A percentile compares a stretch with the other conserved stretches of the same genome.
These are phyloP conservation scores for Paramyrothecium roridum DNA, from an alignment of 2,329 filamentous ascomycete species.

Conservation along the genomic window DNA sequence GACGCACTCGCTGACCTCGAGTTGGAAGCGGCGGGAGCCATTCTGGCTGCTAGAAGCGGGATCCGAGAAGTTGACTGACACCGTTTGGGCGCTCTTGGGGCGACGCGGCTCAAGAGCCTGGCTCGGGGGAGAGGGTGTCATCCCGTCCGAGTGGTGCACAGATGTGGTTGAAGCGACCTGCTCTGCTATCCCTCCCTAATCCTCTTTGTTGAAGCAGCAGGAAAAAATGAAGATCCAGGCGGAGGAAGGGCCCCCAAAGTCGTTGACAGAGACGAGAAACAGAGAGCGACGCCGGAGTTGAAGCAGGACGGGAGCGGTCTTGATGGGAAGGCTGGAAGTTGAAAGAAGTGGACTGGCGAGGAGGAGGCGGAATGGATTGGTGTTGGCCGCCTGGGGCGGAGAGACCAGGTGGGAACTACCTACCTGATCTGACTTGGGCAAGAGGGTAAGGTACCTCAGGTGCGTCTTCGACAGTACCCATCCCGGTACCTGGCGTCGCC, in stretches of 20 bases:
- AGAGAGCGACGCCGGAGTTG: background rate
- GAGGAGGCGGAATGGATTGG: background rate
- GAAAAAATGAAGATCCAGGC: background rate
- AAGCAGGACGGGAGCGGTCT: background rate
- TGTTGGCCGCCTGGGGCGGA: background rate
- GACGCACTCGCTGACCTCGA: constrained; percentile 62
- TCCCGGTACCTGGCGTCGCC: background rate
- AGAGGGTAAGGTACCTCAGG: background rate
- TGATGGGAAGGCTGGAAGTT: background rate
- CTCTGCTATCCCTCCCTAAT: background rate
- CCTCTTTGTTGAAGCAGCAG: background rate
- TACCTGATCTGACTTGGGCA: background rate
- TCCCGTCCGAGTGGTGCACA: constrained; percentile 16
- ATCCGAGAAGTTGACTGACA: constrained; percentile 47
- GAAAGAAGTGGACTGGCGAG: background rate
- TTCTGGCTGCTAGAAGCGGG: constrained; percentile 23
- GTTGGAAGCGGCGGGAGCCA: constrained; percentile 40
- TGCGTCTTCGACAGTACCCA: too few species aligned
- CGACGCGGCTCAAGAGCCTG: constrained; percentile 34
- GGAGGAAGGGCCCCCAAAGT: background rate
- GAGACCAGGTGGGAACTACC: background rate
- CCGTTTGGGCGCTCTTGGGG: constrained; percentile 31
- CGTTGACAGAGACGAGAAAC: background rate
- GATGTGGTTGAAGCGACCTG: background rate
- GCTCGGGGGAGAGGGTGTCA: constrained; percentile 34